Evolutionary conservation across 305 asterid genomes (phyloP).

Genomic region (Solanum chacoense): DNA sequence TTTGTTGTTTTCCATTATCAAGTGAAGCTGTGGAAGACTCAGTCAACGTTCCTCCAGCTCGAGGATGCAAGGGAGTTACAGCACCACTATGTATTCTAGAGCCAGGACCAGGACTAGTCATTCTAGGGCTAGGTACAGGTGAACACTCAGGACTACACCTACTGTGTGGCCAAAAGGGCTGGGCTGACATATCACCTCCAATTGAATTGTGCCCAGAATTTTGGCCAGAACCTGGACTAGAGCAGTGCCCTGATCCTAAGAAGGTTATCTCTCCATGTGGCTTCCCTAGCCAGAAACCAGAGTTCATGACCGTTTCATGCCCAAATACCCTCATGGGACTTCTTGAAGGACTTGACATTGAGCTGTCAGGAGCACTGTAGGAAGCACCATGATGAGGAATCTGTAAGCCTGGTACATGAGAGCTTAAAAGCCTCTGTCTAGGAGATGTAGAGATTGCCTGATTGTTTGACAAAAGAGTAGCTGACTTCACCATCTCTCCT

Average conservation of each 20-base stretch:
- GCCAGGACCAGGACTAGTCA: conserved; percentile 88
- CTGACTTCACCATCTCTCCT: conserved; percentile 41
- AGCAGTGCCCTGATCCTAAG: conserved; percentile 89
- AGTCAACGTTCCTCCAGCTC: conserved; percentile 55
- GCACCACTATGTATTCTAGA: conserved; percentile 91
- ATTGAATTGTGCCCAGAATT: conserved; percentile 90
- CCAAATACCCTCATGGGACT: conserved; percentile 71
- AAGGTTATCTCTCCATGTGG: conserved; percentile 49
- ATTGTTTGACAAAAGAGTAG: conserved; percentile 40
- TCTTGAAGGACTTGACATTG: conserved; percentile 92
- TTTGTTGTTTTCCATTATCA: conserved; percentile 68
- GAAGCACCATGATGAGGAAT: conserved; percentile 70
- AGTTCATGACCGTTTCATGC: conserved; percentile 44
- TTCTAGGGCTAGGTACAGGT: conserved; percentile 86
- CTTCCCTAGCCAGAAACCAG: conserved; percentile 50
- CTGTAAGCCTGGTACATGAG: conserved; percentile 59
- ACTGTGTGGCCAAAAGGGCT: conserved; percentile 73
- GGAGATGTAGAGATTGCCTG: conserved; percentile 51
- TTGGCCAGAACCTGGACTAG: conserved; percentile 91
- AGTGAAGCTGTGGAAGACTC: conserved; percentile 55
- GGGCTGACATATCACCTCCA: conserved; percentile 86
- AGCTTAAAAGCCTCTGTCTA: conserved; percentile 50
- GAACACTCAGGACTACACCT: conserved; percentile 86
- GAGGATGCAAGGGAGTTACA: conserved; percentile 83
- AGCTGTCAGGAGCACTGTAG: conserved; percentile 94